These are phyloP conservation scores for Epichloe sp. DNA, from an alignment of 2,329 filamentous ascomycete species.

Conservation along the genomic window DNA sequence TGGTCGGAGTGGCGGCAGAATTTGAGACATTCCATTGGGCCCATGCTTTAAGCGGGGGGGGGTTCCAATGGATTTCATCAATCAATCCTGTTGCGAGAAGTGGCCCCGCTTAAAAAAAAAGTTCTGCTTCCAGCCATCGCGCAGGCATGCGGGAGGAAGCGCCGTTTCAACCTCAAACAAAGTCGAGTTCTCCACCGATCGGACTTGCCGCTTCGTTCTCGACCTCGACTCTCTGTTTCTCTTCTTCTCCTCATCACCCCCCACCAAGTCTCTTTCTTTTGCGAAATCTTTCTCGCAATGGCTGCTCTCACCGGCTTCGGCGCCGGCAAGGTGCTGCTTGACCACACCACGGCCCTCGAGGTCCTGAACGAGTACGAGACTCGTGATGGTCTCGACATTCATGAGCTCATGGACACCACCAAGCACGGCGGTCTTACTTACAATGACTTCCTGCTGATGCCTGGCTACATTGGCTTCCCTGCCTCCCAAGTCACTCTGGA, in stretches of 20 bases:
- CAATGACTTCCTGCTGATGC: constrained; percentile 95
- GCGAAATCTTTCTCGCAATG: constrained; percentile 37
- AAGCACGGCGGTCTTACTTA: constrained; percentile 91
- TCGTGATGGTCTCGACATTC: constrained; percentile 75
- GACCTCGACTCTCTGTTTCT: constrained; percentile 22
- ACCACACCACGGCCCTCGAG: constrained; percentile 64
- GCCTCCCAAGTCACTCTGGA: constrained; percentile 82
- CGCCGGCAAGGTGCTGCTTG: constrained; percentile 49
- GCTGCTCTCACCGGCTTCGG: constrained; percentile 41
- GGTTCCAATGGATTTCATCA: too few relatives aligned
- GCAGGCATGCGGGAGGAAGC: constrained; percentile 33
- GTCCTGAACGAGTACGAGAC: constrained; percentile 68
- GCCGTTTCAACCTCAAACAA: constrained; percentile 25
- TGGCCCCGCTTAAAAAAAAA: too few relatives aligned
- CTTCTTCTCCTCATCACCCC: constrained; percentile 14
- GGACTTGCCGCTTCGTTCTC: constrained; percentile 25
- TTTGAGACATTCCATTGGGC: too few relatives aligned
- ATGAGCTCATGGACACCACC: constrained; percentile 80
- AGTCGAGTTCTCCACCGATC: constrained; percentile 16
- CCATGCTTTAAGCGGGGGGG: too few relatives aligned
- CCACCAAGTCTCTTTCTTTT: background rate
- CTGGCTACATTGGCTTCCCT: constrained; percentile 96
- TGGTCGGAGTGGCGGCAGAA: too few relatives aligned
- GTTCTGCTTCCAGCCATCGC: too few relatives aligned
- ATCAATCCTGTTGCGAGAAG: too few relatives aligned